phyloP scores from a whole-genome alignment of 2,329 filamentous ascomycete species.

The Coniella lustricola region DNA sequence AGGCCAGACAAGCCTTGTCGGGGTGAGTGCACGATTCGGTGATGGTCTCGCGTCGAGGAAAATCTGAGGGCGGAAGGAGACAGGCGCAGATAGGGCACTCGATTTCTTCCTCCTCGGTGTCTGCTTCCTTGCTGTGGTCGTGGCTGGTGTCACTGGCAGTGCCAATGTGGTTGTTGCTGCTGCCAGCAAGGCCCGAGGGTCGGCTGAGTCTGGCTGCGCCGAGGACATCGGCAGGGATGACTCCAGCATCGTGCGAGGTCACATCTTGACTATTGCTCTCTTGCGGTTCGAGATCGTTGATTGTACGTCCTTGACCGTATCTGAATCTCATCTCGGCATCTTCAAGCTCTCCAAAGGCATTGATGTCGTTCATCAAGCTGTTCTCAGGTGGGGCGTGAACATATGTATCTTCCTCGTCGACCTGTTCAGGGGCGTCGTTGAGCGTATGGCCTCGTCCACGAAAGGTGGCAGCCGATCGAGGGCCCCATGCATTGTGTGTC shows the following conservation, averaged over 20 bases:
- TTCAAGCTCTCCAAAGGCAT: background rate
- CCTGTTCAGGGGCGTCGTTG: background rate
- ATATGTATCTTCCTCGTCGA: background rate
- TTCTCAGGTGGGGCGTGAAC: background rate
- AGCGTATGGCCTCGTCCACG: slow-evolving; percentile 5
- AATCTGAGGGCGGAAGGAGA: slow-evolving; percentile 7
- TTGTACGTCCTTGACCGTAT: slow-evolving; percentile 4
- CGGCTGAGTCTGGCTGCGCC: no score
- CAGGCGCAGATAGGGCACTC: slow-evolving; percentile 14
- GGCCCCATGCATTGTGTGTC: no score
- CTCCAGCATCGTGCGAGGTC: background rate
- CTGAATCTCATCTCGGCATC: background rate
- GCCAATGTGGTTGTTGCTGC: background rate
- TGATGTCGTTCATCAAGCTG: background rate
- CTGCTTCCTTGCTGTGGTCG: background rate
- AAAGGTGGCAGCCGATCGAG: background rate
- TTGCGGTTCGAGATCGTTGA: background rate
- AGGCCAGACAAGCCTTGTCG: slow-evolving; percentile 13
- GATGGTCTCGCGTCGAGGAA: slow-evolving; percentile 3
- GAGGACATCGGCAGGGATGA: no score
- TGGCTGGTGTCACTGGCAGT: background rate
- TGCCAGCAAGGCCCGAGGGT: no score
- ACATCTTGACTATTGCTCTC: background rate
- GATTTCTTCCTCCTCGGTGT: background rate
- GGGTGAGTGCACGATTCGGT: slow-evolving; percentile 11